Percentiles rank a stretch among this genome's conserved stretches.
Conservation (phyloP, 2,329 filamentous ascomycete genomes). For the Calonectria leucothoes region DNA sequence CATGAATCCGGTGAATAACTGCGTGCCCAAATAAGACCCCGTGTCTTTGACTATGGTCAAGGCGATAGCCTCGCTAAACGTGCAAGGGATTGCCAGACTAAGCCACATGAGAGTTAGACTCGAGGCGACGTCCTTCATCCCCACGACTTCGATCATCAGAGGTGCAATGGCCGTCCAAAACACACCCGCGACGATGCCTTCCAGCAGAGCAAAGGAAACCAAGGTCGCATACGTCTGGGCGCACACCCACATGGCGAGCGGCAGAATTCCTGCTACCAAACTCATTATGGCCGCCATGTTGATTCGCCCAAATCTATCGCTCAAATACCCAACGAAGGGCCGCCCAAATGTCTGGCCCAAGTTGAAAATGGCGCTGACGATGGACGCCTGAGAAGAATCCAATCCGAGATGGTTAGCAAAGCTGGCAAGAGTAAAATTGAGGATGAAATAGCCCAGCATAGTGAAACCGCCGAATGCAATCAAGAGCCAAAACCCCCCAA, state of each 20-base stretch:
- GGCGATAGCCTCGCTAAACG: slow-evolving; percentile 75
- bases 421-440: slow-evolving; percentile 80
- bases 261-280: slow-evolving; percentile 71
- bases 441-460: slow-evolving; percentile 79
- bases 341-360: slow-evolving; percentile 74
- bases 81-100: slow-evolving; percentile 75
- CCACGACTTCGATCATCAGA: slow-evolving; percentile 79
- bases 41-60: slow-evolving; percentile 62
- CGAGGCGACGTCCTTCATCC: slow-evolving; percentile 75
- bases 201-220: slow-evolving; percentile 77
- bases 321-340: slow-evolving; percentile 78
- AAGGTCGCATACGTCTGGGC: slow-evolving; percentile 72
- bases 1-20: slow-evolving; percentile 71
- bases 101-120: slow-evolving; percentile 78
- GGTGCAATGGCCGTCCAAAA: slow-evolving; percentile 78
- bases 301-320: slow-evolving; percentile 76
- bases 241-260: slow-evolving; percentile 79
- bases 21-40: slow-evolving; percentile 62
- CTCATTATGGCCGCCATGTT: slow-evolving; percentile 78
- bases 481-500: slow-evolving; percentile 54
- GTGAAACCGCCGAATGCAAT: slow-evolving; percentile 77
- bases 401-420: slow-evolving; percentile 78
- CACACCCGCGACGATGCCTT: slow-evolving; percentile 76
- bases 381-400: slow-evolving; percentile 72
- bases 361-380: slow-evolving; percentile 81